These are phyloP conservation scores for Puccinia sorghi DNA, from an alignment of 1,284 basidiomycete species.

Conservation along the genomic window DNA sequence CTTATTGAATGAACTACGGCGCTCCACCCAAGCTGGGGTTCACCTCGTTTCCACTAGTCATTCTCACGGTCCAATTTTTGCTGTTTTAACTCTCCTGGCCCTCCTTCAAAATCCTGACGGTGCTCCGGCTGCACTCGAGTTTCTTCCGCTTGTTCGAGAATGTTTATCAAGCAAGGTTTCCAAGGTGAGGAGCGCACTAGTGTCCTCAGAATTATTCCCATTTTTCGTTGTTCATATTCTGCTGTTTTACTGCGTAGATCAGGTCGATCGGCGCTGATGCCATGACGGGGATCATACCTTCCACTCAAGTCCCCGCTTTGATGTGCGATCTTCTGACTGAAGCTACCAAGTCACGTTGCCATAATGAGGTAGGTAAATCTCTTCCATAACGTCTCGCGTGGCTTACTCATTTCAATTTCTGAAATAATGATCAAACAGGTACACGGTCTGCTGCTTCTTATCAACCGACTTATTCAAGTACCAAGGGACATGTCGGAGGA, in stretches of 20 bases:
- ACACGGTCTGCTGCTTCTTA: conserved; percentile 34
- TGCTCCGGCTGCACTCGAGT: conserved; percentile 15
- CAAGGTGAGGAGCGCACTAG: conserved; percentile 11
- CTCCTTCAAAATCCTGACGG: conserved; percentile 35
- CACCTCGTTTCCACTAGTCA: conserved; percentile 12
- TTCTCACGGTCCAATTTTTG: conserved; percentile 40
- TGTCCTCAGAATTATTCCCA: neutral
- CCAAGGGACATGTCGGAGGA: conserved; percentile 3
- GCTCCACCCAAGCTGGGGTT: conserved; percentile 25
- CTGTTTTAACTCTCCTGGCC: conserved; percentile 35
- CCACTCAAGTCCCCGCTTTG: conserved; percentile 5
- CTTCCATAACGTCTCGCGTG: neutral
- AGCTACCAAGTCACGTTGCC: neutral
- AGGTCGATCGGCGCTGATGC: conserved; percentile 49
- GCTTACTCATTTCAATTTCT: neutral
- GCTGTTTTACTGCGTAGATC: conserved; percentile 5
- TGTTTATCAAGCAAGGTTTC: conserved; percentile 39
- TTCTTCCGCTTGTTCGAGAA: conserved; percentile 22
- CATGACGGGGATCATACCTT: conserved; percentile 35
- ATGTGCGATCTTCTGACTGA: conserved; percentile 22
- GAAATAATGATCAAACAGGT: conserved; percentile 5
- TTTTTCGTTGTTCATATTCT: neutral
- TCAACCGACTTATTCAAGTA: conserved; percentile 27
- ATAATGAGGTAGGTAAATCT: conserved; percentile 11
- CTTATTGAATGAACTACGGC: conserved; percentile 34